These are phyloP conservation scores for Mortierella sp. DNA, from an alignment of 371 early-diverging fungal genomes.

Conservation along the genomic window DNA sequence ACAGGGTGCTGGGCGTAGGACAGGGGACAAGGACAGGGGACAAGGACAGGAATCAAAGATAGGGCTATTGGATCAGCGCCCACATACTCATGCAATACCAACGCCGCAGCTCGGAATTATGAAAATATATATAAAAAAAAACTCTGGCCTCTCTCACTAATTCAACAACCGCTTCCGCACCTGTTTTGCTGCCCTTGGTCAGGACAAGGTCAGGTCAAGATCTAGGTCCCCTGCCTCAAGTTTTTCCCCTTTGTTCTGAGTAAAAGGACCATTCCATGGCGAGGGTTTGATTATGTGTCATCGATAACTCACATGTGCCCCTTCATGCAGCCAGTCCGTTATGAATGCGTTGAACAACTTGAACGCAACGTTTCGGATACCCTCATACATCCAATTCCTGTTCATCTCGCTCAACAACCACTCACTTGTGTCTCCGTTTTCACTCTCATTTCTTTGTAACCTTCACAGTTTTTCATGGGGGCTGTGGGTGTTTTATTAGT, in stretches of 20 bases:
- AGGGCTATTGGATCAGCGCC: neutral
- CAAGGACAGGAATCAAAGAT: neutral
- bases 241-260: neutral
- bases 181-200: no score
- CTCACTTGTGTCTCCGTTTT: neutral
- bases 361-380: neutral
- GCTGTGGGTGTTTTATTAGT: neutral
- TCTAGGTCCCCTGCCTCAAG: no score
- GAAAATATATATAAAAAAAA: no score
- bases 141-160: no score
- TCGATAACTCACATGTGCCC: neutral
- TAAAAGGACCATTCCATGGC: no score
- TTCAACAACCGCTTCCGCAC: no score
- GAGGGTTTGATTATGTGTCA: neutral
- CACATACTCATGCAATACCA: neutral
- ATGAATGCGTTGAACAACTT: neutral
- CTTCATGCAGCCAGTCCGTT: neutral
- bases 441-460: neutral
- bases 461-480: neutral
- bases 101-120: no score
- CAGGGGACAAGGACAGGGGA: neutral
- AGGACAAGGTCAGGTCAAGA: no score
- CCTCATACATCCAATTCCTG: neutral
- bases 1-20: neutral
- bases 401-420: neutral